phyloP scores from a whole-genome alignment of 768 basidiomycete genomes.

The Trametes cinnabarina region DNA sequence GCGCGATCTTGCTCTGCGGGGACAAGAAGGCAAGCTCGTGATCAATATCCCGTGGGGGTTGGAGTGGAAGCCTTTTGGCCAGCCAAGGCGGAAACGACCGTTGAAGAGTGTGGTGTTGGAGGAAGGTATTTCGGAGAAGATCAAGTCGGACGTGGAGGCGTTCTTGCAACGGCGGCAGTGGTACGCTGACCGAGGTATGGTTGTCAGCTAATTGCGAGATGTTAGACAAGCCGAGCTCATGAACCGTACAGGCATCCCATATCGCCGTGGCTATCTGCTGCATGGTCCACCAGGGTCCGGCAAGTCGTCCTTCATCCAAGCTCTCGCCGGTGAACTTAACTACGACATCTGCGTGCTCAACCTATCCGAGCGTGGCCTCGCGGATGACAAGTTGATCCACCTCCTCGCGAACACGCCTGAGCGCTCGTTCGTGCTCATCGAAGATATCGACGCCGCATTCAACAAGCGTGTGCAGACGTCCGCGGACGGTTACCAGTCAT shows the following conservation, averaged over 20 bases:
- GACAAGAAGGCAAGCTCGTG: conserved; percentile 91
- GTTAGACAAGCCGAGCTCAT: conserved; percentile 1
- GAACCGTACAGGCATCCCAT: conserved; percentile 78
- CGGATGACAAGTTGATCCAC: conserved; percentile 95
- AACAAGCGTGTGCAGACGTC: conserved; percentile 86
- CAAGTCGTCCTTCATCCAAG: conserved; percentile 98
- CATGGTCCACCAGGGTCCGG: conserved; percentile 98
- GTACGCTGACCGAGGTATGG: conserved; percentile 93
- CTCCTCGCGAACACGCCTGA: conserved; percentile 91
- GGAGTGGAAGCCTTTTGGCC: conserved; percentile 95
- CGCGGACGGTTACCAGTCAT: conserved; percentile 94
- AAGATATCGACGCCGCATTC: conserved; percentile 97
- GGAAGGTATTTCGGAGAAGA: conserved; percentile 75
- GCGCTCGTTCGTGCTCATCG: conserved; percentile 90
- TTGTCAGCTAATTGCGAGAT: not conserved
- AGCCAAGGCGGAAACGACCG: conserved; percentile 83
- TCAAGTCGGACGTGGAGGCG: conserved; percentile 76
- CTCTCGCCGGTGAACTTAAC: conserved; percentile 84
- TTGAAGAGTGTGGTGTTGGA: conserved; percentile 86
- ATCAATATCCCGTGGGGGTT: conserved; percentile 96
- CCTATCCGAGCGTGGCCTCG: conserved; percentile 91
- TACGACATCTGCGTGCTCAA: conserved; percentile 98
- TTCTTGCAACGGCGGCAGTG: conserved; percentile 85
- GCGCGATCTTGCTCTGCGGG: conserved; percentile 79
- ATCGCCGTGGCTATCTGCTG: conserved; percentile 91